Evolutionary conservation across 176 grass and related monocot species (phyloP).

Genomic region (Carex cristatella): DNA sequence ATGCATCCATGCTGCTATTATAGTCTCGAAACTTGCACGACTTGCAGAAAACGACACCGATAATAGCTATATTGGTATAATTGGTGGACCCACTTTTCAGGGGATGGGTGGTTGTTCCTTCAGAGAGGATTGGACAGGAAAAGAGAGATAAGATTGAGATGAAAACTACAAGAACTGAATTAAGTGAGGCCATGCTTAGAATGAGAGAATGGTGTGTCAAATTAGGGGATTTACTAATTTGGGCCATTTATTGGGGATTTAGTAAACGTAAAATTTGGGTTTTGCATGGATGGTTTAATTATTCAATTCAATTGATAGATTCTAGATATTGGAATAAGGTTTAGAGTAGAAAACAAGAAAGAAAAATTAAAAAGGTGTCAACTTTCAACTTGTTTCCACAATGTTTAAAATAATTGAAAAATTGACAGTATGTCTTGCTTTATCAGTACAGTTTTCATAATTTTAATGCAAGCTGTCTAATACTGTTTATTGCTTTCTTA

Average conservation of each 20-base stretch:
- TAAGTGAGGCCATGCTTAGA: constrained; percentile 8
- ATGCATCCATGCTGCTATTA: constrained; percentile 11
- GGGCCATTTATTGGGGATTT: background rate
- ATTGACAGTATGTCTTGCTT: background rate
- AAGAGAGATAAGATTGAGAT: background rate
- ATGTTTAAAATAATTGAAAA: background rate
- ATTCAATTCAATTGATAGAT: background rate
- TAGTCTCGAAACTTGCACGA: constrained; percentile 13
- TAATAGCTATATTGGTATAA: constrained; percentile 4
- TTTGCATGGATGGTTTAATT: background rate
- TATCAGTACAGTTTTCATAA: background rate
- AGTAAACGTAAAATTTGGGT: background rate
- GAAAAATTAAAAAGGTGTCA: background rate
- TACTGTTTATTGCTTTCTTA: background rate
- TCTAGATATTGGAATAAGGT: constrained; percentile 9
- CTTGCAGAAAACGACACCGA: constrained; percentile 21
- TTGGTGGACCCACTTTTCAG: background rate
- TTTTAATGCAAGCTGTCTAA: background rate
- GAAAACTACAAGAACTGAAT: background rate
- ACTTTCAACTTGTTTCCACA: background rate
- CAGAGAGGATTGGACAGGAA: background rate
- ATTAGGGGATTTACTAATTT: background rate
- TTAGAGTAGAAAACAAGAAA: constrained; percentile 12
- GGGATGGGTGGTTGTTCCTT: background rate
- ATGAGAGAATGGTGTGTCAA: background rate